These are phyloP conservation scores for Talaromyces adpressus DNA, from an alignment of 495 filamentous ascomycete species.

Conservation along the genomic window DNA sequence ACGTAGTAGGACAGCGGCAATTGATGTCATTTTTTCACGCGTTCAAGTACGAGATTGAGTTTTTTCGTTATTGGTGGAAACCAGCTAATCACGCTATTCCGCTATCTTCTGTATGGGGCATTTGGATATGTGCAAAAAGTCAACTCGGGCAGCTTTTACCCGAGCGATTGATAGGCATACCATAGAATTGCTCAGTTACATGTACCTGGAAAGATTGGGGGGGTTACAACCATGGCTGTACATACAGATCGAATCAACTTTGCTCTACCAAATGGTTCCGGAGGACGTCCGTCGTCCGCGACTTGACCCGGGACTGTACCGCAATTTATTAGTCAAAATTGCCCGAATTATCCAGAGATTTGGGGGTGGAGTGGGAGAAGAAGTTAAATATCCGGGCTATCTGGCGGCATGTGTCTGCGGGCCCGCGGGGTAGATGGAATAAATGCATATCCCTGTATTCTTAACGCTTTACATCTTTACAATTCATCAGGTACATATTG, in stretches of 20 bases:
- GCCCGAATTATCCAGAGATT: not conserved
- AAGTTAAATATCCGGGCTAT: not conserved
- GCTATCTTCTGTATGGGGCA: not conserved
- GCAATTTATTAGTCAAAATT: not conserved
- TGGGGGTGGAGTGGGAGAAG: not conserved
- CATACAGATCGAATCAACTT: not conserved
- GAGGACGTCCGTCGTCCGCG: not conserved
- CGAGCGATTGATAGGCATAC: no score
- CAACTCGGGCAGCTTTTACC: not conserved
- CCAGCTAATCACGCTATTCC: not conserved
- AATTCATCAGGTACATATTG: not conserved
- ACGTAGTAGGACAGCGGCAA: no score
- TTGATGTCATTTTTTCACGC: no score
- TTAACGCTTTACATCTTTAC: not conserved
- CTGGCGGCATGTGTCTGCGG: not conserved
- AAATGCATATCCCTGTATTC: not conserved
- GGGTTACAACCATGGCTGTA: not conserved
- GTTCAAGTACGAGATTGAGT: no score
- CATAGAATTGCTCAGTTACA: no score
- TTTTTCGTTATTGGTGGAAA: not conserved
- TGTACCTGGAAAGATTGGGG: not conserved
- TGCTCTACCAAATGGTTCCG: not conserved
- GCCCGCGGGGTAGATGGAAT: not conserved
- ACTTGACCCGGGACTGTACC: not conserved
- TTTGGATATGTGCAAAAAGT: not conserved